Conservation (phyloP, 2,329 filamentous ascomycete genomes). For the Fusarium sororula region DNA sequence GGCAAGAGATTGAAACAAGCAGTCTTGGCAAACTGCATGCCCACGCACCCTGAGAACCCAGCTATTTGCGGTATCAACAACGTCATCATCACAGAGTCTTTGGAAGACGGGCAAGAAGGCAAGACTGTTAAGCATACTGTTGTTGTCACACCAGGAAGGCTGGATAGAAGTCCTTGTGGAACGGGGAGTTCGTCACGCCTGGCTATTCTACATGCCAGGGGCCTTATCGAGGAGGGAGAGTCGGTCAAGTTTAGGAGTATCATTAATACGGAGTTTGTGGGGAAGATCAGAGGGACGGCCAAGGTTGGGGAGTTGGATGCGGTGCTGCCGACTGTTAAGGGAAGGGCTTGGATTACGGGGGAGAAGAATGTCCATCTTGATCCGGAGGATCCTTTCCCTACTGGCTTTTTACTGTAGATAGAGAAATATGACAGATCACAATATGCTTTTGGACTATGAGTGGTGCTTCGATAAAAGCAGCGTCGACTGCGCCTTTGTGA, state of each 20-base stretch:
- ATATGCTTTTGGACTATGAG: fast-evolving
- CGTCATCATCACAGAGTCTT: constrained; percentile 47
- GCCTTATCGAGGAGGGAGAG: neutral
- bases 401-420: neutral
- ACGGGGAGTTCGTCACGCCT: constrained; percentile 9
- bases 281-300: neutral
- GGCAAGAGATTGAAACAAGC: constrained; percentile 56
- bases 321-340: constrained; percentile 3
- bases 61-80: constrained; percentile 53
- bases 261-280: constrained; percentile 14
- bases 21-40: constrained; percentile 46
- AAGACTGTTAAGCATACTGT: constrained; percentile 9
- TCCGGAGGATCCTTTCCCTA: constrained; percentile 8
- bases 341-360: constrained; percentile 11
- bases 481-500: fast-evolving
- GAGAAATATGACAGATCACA: no score
- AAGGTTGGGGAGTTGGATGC: constrained; percentile 13
- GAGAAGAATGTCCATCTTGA: constrained; percentile 22
- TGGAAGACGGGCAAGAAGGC: constrained; percentile 1
- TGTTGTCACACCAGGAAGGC: neutral
- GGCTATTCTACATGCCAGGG: constrained; percentile 1
- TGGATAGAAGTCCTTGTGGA: constrained; percentile 11
- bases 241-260: constrained; percentile 11
- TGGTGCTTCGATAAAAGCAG: no score
- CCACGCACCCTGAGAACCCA: constrained; percentile 53